phyloP scores from a whole-genome alignment of 768 basidiomycete species.

The Leccinellum albellum region DNA sequence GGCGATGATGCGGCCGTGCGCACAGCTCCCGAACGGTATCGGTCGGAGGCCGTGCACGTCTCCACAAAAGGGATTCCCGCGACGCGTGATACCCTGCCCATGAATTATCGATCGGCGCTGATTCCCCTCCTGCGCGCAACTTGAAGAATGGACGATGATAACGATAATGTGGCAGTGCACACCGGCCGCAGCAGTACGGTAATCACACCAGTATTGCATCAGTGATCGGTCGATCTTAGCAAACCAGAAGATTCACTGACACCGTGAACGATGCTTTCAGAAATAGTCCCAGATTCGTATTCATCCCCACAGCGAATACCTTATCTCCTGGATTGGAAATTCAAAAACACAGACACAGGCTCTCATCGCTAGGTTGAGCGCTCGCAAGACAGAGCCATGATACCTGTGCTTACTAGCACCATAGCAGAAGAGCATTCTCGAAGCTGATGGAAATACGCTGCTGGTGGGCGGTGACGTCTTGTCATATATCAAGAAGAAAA shows the following conservation, averaged over 20 bases:
- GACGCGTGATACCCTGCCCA: neutral
- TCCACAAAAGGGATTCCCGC: neutral
- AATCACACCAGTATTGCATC: neutral
- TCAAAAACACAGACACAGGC: neutral
- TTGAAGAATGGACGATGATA: neutral
- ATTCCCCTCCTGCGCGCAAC: neutral
- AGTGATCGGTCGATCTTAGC: neutral
- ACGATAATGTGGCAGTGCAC: neutral
- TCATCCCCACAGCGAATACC: neutral
- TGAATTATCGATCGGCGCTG: neutral
- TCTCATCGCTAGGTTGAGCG: neutral
- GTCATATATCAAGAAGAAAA: neutral
- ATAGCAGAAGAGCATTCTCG: neutral
- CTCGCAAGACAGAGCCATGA: neutral
- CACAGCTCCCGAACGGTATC: neutral
- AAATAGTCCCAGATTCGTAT: neutral
- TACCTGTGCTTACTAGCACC: neutral
- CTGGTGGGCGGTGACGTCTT: neutral
- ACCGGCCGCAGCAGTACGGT: neutral
- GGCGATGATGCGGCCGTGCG: neutral
- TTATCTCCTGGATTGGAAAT: neutral
- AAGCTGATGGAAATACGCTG: neutral
- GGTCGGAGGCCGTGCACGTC: neutral
- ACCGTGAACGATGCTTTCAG: no score
- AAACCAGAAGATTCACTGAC: neutral